phyloP scores from a whole-genome alignment of 352 stramenopile genomes.

The Saprolegnia diclina region DNA sequence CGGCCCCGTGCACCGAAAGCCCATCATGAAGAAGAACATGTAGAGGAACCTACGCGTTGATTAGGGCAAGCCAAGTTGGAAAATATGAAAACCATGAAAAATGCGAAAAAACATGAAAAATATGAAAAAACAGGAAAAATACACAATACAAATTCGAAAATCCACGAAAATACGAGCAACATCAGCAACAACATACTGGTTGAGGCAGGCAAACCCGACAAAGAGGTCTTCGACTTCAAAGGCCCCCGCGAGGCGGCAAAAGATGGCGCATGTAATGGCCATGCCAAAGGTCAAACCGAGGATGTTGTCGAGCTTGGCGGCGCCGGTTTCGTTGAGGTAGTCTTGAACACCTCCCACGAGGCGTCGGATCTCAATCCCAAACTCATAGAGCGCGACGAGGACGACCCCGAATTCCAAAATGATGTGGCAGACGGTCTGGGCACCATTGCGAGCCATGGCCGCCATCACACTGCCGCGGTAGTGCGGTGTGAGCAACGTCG shows the following conservation, averaged over 20 bases:
- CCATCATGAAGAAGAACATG: constrained; percentile 56
- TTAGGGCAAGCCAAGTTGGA: too few relatives aligned
- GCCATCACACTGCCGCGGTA: constrained; percentile 29
- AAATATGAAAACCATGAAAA: too few relatives aligned
- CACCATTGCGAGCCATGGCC: neutral
- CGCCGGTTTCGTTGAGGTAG: constrained; percentile 39
- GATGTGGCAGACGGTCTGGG: constrained; percentile 29
- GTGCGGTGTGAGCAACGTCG: constrained; percentile 37
- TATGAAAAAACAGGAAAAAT: too few relatives aligned
- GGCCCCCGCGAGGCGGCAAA: constrained; percentile 22
- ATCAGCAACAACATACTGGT: constrained; percentile 32
- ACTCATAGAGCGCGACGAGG: constrained; percentile 37
- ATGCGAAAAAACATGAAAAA: too few relatives aligned
- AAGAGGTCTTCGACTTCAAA: constrained; percentile 41
- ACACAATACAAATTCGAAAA: too few relatives aligned
- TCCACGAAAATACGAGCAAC: too few relatives aligned
- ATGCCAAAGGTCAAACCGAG: constrained; percentile 38
- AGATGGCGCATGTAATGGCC: constrained; percentile 32
- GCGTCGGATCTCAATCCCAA: constrained; percentile 47
- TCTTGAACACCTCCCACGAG: constrained; percentile 36
- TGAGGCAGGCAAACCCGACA: constrained; percentile 32
- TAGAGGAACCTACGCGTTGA: constrained; percentile 37
- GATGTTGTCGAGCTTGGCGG: constrained; percentile 43
- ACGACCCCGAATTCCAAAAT: constrained; percentile 35
- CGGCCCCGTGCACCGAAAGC: constrained; percentile 47